phyloP scores from a whole-genome alignment of 176 grass and related monocot genomes.

The Ensete glaucum region DNA sequence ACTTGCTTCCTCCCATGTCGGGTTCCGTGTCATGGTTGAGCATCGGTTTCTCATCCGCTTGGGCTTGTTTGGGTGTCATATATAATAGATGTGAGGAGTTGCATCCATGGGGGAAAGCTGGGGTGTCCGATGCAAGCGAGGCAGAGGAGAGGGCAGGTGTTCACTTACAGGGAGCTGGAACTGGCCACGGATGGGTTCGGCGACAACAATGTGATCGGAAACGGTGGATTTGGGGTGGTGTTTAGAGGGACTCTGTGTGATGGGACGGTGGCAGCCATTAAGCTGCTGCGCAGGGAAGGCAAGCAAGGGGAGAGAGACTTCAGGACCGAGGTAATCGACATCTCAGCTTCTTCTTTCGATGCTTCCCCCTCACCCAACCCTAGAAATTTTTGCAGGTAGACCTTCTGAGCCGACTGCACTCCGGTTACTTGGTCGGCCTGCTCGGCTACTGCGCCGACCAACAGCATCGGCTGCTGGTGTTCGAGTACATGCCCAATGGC shows the following conservation, averaged over 20 bases:
- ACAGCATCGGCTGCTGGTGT: constrained; percentile 82
- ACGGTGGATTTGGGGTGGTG: constrained; percentile 45
- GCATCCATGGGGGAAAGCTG: constrained; percentile 64
- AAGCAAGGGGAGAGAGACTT: constrained; percentile 91
- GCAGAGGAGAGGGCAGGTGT: constrained; percentile 63
- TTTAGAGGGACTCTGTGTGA: constrained; percentile 67
- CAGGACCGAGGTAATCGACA: constrained; percentile 56
- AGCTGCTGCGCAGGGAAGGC: constrained; percentile 65
- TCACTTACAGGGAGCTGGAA: constrained; percentile 93
- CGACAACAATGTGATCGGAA: constrained; percentile 66
- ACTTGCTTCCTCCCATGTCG: neutral
- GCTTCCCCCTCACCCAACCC: neutral
- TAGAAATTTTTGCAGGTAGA: constrained; percentile 51
- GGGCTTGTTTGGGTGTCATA: neutral
- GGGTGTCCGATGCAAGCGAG: constrained; percentile 42
- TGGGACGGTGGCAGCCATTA: constrained; percentile 76
- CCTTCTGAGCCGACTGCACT: constrained; percentile 77
- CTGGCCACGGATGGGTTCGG: constrained; percentile 76
- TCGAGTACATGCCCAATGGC: constrained; percentile 91
- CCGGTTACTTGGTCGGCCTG: constrained; percentile 56
- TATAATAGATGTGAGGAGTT: constrained; percentile 34
- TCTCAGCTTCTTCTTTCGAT: neutral
- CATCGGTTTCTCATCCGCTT: neutral
- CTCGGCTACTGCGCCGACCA: constrained; percentile 94
- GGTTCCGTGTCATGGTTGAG: neutral